These are phyloP conservation scores for Anthracocystis panici-leucophaei DNA, from an alignment of 1,284 basidiomycete species.

Conservation along the genomic window DNA sequence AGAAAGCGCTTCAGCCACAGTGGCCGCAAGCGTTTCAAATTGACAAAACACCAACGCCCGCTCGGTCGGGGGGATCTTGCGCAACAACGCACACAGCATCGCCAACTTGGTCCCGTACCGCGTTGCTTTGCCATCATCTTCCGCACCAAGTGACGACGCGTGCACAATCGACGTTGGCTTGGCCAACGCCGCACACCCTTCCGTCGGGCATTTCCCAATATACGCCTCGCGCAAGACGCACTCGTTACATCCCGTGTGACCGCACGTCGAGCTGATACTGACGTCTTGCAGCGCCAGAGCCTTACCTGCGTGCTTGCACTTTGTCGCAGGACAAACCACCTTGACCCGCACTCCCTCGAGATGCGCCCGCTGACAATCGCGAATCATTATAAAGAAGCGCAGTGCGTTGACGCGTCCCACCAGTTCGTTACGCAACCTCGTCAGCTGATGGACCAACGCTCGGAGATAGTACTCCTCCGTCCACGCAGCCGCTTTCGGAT, in stretches of 20 bases:
- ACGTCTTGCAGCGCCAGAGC: conserved; percentile 38
- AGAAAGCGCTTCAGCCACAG: conserved; percentile 84
- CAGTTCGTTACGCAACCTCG: conserved; percentile 54
- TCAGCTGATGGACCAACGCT: conserved; percentile 54
- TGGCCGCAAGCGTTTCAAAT: conserved; percentile 90
- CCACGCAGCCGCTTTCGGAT: conserved; percentile 46
- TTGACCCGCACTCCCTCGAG: conserved; percentile 33
- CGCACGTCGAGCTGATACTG: conserved; percentile 53
- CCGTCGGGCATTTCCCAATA: conserved; percentile 54
- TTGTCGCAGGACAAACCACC: conserved; percentile 43
- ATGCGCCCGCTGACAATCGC: conserved; percentile 54
- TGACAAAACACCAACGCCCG: conserved; percentile 92
- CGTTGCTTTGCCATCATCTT: conserved; percentile 73
- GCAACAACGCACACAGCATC: conserved; percentile 83
- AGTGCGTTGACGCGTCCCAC: conserved; percentile 54
- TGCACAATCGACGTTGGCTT: conserved; percentile 54
- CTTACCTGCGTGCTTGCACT: conserved; percentile 33
- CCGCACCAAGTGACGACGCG: conserved; percentile 49
- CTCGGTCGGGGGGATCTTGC: conserved; percentile 81
- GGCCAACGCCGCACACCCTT: conserved; percentile 47
- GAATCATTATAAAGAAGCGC: conserved; percentile 57
- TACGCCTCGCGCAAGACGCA: conserved; percentile 55
- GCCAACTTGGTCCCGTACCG: conserved; percentile 90
- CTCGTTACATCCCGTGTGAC: conserved; percentile 50
- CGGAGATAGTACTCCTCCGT: conserved; percentile 50